Evolutionary conservation across 345 rosid genomes (phyloP).

Genomic region (Salix caprea): DNA sequence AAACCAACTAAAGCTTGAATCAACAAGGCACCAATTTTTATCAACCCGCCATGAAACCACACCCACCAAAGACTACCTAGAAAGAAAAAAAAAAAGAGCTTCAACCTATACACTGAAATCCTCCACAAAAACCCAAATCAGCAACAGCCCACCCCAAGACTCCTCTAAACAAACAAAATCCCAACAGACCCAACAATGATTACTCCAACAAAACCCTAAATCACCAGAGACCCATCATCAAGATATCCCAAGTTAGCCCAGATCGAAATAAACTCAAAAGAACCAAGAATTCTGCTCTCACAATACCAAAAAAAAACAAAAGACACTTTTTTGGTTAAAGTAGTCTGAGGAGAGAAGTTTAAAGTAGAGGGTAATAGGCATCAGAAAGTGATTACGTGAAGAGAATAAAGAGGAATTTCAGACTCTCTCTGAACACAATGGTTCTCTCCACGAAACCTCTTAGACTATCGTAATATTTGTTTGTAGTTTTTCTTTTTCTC

Average conservation of each 20-base stretch:
- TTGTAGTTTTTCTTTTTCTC: neutral
- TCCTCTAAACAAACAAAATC: slow-evolving; percentile 20
- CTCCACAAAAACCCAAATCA: slow-evolving; percentile 21
- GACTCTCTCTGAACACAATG: slow-evolving; percentile 11
- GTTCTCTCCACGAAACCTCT: slow-evolving; percentile 55
- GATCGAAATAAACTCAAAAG: slow-evolving; percentile 10
- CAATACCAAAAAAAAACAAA: neutral
- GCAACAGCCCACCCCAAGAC: slow-evolving; percentile 18
- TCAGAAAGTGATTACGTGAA: slow-evolving; percentile 48
- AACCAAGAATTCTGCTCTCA: neutral
- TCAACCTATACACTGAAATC: slow-evolving; percentile 17
- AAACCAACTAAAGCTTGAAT: slow-evolving; percentile 9
- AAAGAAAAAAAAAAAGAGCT: slow-evolving; percentile 1
- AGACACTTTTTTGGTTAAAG: neutral
- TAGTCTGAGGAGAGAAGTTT: neutral
- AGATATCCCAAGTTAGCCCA: slow-evolving; percentile 10
- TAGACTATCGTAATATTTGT: slow-evolving; percentile 6
- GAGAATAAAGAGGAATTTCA: slow-evolving; percentile 28
- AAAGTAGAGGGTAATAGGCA: slow-evolving; percentile 11
- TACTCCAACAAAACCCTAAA: slow-evolving; percentile 21
- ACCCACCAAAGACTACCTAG: slow-evolving; percentile 8
- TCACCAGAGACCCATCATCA: slow-evolving; percentile 21
- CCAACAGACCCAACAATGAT: slow-evolving; percentile 15
- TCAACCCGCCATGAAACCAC: slow-evolving; percentile 1
- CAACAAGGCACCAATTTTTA: neutral